Percentiles rank a stretch among this genome's conserved stretches.
These are phyloP conservation scores for Paraphysoderma sedebokerense DNA, from an alignment of 371 early-diverging fungal species.

Conservation along the genomic window DNA sequence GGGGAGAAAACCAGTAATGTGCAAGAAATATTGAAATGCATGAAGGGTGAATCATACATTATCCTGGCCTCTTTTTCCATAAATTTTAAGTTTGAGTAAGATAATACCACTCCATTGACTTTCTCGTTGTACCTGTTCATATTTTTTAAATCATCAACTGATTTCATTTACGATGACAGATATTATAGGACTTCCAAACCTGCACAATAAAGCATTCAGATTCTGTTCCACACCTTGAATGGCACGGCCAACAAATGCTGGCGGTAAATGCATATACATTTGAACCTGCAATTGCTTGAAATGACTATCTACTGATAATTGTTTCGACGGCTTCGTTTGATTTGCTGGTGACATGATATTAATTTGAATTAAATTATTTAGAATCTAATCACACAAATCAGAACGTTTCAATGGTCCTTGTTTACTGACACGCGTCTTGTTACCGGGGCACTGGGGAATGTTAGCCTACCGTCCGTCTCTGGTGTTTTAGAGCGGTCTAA, in stretches of 20 bases:
- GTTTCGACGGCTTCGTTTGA: too few relatives aligned
- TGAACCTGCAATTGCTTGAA: too few relatives aligned
- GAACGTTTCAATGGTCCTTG: too few relatives aligned
- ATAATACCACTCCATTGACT: conserved; percentile 71
- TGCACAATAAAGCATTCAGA: conserved; percentile 69
- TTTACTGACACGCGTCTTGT: too few relatives aligned
- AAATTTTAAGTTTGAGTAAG: conserved; percentile 49
- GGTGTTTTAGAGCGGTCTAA: too few relatives aligned
- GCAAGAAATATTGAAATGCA: conserved; percentile 52
- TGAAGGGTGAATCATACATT: conserved; percentile 66
- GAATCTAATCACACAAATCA: too few relatives aligned
- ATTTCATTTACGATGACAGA: too few relatives aligned
- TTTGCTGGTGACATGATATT: too few relatives aligned
- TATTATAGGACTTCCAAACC: conserved; percentile 19
- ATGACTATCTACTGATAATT: too few relatives aligned
- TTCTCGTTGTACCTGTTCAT: conserved; percentile 53
- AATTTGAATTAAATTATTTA: too few relatives aligned
- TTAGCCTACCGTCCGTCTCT: too few relatives aligned
- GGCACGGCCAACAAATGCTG: conserved; percentile 43
- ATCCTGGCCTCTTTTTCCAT: conserved; percentile 42
- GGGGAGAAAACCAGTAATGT: conserved; percentile 72
- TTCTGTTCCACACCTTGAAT: conserved; percentile 60
- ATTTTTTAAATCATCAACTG: not conserved
- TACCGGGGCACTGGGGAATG: too few relatives aligned
- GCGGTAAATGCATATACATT: conserved; percentile 59